Percentiles rank a stretch among this genome's conserved stretches.
phyloP scores from a whole-genome alignment of 2,329 filamentous ascomycete genomes.

The Epichloe brachyelytri region DNA sequence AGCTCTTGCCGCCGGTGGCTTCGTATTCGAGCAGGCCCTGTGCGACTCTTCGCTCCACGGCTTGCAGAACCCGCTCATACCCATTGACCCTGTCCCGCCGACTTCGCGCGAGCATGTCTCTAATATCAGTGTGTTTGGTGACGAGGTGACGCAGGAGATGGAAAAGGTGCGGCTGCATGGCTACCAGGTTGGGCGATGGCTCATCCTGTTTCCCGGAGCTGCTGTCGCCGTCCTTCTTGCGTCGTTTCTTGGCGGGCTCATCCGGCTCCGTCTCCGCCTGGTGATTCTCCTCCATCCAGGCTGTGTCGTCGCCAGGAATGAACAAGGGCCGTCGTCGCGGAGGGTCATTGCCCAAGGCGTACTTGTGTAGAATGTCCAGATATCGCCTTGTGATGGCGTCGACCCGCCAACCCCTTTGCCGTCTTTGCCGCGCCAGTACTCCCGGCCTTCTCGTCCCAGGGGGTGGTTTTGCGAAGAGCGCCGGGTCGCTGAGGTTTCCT shows the following conservation, averaged over 20 bases:
- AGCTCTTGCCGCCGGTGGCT: conserved; percentile 34
- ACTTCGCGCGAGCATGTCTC: conserved; percentile 66
- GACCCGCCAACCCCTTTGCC: conserved; percentile 77
- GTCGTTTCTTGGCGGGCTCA: conserved; percentile 40
- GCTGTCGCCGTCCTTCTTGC: conserved; percentile 26
- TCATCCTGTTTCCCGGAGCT: conserved; percentile 23
- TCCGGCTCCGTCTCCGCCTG: conserved; percentile 23
- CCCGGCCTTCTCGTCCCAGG: conserved; percentile 51
- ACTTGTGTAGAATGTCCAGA: conserved; percentile 74
- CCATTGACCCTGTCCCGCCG: conserved; percentile 58
- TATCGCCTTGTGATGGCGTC: conserved; percentile 83
- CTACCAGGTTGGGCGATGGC: conserved; percentile 50
- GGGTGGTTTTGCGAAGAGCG: conserved; percentile 65
- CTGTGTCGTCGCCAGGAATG: conserved; percentile 43
- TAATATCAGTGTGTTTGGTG: conserved; percentile 64
- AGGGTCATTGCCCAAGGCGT: conserved; percentile 54
- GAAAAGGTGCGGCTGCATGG: conserved; percentile 88
- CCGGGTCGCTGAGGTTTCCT: conserved; percentile 86
- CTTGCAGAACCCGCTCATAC: conserved; percentile 62
- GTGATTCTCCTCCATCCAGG: conserved; percentile 28
- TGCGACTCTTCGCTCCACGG: conserved; percentile 66
- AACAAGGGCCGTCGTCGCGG: conserved; percentile 63
- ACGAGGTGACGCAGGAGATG: conserved; percentile 78
- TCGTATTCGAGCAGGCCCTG: conserved; percentile 58
- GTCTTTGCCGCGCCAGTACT: conserved; percentile 75